Evolutionary conservation across 805 yeast species (phyloP).

Genomic region (Limtongozyma cylindracea): DNA sequence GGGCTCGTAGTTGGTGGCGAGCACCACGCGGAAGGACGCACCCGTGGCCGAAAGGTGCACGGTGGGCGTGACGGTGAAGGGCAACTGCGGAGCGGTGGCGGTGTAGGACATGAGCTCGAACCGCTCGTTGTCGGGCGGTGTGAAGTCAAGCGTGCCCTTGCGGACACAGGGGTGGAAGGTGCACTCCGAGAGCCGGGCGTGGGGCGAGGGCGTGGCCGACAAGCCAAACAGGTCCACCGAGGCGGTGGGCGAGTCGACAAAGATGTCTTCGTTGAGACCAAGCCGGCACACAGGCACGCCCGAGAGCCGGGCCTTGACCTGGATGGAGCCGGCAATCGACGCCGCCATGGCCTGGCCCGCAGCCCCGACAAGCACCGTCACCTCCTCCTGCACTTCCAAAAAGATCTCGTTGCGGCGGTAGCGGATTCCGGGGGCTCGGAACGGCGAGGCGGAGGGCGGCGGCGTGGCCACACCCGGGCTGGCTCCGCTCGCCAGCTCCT

Average conservation of each 20-base stretch:
- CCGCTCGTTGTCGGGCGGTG: constrained; percentile 78
- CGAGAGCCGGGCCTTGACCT: constrained; percentile 42
- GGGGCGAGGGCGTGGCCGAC: too few relatives aligned
- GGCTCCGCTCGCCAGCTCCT: too few relatives aligned
- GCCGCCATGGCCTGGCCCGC: constrained; percentile 40
- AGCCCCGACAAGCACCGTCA: constrained; percentile 42
- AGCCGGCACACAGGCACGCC: constrained; percentile 73
- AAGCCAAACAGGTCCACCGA: too few relatives aligned
- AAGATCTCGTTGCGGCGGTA: constrained; percentile 65
- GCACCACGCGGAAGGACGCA: constrained; percentile 21
- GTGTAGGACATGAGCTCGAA: constrained; percentile 59
- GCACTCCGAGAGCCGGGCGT: too few relatives aligned
- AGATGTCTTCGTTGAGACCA: constrained; percentile 36
- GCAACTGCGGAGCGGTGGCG: constrained; percentile 14
- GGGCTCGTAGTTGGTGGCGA: constrained; percentile 34
- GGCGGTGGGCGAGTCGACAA: background rate
- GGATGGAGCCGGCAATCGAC: constrained; percentile 53
- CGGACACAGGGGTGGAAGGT: constrained; percentile 78
- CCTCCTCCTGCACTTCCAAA: constrained; percentile 50
- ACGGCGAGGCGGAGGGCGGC: too few relatives aligned
- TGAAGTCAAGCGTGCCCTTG: constrained; percentile 38
- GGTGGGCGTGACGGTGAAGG: constrained; percentile 40
- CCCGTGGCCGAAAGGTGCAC: constrained; percentile 10
- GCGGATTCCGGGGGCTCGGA: constrained; percentile 50
- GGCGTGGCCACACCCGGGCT: too few relatives aligned